Evolutionary conservation across 208 protist species (phyloP).

Genomic region (Crithidia bombi): DNA sequence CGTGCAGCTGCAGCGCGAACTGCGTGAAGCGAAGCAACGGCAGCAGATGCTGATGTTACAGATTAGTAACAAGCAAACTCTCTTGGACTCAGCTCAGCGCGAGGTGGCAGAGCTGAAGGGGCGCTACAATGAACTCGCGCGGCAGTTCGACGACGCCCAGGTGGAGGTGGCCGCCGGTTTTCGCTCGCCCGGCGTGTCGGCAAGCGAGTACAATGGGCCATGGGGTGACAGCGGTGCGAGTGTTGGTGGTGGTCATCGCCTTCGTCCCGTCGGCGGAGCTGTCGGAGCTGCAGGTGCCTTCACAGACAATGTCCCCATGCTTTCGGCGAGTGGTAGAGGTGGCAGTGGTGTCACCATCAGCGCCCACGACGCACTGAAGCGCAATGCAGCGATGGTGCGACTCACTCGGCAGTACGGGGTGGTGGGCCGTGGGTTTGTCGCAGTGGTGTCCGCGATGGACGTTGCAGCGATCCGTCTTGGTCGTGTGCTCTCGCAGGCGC

Average conservation of each 20-base stretch:
- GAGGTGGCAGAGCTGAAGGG: constrained; percentile 55
- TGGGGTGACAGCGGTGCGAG: not conserved
- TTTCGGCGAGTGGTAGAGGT: not conserved
- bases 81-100: constrained; percentile 47
- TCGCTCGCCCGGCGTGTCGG: not conserved
- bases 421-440: constrained; percentile 11
- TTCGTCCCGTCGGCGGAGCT: not conserved
- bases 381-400: constrained; percentile 27
- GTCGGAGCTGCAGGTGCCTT: not conserved
- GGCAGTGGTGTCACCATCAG: not conserved
- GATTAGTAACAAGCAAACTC: constrained; percentile 50
- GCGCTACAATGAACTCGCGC: constrained; percentile 49
- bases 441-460: constrained; percentile 34
- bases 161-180: constrained; percentile 43
- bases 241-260: not conserved
- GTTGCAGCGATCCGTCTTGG: constrained; percentile 33
- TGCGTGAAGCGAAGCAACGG: constrained; percentile 29
- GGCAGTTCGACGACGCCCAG: constrained; percentile 50
- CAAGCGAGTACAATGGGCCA: not conserved
- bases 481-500: constrained; percentile 34
- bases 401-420: constrained; percentile 24
- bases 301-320: not conserved
- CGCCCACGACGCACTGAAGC: constrained; percentile 6
- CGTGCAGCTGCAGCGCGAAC: constrained; percentile 11
- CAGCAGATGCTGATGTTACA: constrained; percentile 36